Base-by-base conservation (phyloP, 1,284 basidiomycete species). In the Coniferiporia sulphurascens region DNA sequence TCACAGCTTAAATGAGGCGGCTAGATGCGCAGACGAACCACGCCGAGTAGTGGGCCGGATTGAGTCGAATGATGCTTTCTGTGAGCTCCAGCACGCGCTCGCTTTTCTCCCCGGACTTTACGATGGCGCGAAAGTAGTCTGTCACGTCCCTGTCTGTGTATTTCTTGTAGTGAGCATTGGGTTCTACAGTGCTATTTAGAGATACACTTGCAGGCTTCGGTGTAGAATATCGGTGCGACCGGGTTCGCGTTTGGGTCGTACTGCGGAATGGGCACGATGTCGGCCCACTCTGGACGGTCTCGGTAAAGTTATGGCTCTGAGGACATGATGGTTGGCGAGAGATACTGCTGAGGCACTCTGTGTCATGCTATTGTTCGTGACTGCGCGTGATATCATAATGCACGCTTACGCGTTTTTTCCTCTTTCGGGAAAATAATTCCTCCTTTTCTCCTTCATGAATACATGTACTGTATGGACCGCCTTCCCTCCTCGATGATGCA, bases 11-110 rank as follows among this genome's bases (percentile, higher is more conserved):
- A 41, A 13, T 34, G 44, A 54, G 57, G 48, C 27, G 46, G 56
- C 44, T 55, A 17, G 34, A 52, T 10, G 51, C 50, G 35, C 35
- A 53, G 19, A 66, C 80, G 63, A 66, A 95, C 95, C 95, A 98
- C 64, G 94, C 93, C 52, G 93, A 90, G 70, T 97, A 98, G 70
- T 97, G 95, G 1, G 91, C 92, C 4, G 94, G 92, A 70, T 97
- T 97, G 73, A 89, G 76, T 34, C 86, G 79, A 63, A 98, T 94
- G 66, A 97, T 84, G 51, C 76, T 77, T 72, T 95, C 89, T 0
- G 95, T 98, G 51, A 98, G 78, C 64, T 87, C 82, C 48, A 98
- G 82, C 5, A 89, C 93, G 38, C 95, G 81, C 38, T 81, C 73
- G 63, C 86, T 91, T 73, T 85, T 84, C 75, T 98, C 95, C 4